Base-by-base conservation (phyloP, 1,284 basidiomycete species). In the Uromyces viciae-fabae region DNA sequence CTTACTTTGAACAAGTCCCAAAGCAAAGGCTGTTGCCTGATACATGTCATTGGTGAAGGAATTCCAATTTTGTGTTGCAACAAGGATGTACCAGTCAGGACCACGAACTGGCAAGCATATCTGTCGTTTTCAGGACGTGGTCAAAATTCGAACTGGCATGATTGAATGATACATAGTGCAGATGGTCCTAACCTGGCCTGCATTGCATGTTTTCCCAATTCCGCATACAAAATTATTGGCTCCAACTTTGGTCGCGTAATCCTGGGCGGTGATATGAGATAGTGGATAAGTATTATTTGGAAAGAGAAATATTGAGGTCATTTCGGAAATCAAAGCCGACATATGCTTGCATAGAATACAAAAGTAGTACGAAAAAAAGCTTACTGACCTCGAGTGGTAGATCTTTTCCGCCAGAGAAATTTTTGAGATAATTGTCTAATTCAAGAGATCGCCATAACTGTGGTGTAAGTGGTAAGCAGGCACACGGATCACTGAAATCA, bases 1-100 rank as follows among this genome's bases (percentile, higher is more conserved):
- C n/a, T 64, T 42, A 81, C 78, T 71, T 74, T 81, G 42, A 25
- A 81, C 43, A 14, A 74, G 28, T 31, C 28, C 33, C 15, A 81
- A 38, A 17, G 78, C 78, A 46, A 64, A 81, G 22, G 52, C 78
- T 15, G 71, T 81, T 19, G 69, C 78, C 28, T 74, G 52, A 52
- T 73, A 81, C 38, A 81, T 60, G 15, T 58, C 43, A 56, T 81
- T 81, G 28, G 28, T 52, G 38, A 73, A 66, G 8, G 56, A 60
- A 46, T 81, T 81, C 78, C 78, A 81, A 73, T 81, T 81, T 49
- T 81, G 78, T 49, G 56, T 33, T n/a, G 78, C 78, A n/a, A 81
- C 78, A 38, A 81, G 71, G 11, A 81, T 66, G 36, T 81, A 81
- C 78, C 78, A 81, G 74, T 81, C 78, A 11, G 40, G 69, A 36